Evolutionary conservation across 2,329 filamentous ascomycete species (phyloP), one percentile per base, ranked within the genome.

Genomic region (Chaetomiaceae sp.): DNA sequence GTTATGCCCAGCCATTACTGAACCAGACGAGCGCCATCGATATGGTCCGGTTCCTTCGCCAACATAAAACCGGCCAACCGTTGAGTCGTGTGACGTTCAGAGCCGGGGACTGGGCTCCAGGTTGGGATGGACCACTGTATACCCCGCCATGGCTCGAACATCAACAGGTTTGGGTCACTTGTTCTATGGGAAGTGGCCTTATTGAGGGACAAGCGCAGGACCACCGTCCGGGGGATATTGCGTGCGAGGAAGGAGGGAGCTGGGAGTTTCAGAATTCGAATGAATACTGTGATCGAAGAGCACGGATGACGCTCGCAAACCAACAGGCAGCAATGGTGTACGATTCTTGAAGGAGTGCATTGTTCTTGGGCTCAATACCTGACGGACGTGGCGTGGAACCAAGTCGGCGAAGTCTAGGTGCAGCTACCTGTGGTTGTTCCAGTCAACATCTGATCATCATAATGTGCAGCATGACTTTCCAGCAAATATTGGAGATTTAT

Each of bases 21-120:
- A 44, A 34, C 41, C 13, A 39, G 34, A 45, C 48, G 9, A 35
- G 13, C 17, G 48, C 41, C 3, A 27, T 6, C 3, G 33, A 40
- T 17, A 40, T 50, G 48, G 40, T 34, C n/a, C 39, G 19, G 7
- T 41, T 44, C 13, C 16, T 50, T 6, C 13, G 17, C n/a, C 40
- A 31, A 7, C 40, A 45, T 13, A 50, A 45, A 14, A n/a, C 35
- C 17, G 41, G 41, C 1, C 33, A 50, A 17, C 17, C 5, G 19
- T 19, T 44, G 9, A 27, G 20, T 5, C 27, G 25, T 8, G 16
- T 44, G 16, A 20, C 34, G 13, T 50, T 50, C 19, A 33, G 48
- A 21, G 41, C 48, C 1, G 48, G 48, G 3, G 41, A 44, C 12
- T 50, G 40, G 40, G 8, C 10, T 1, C 19, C 17, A 7, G 5